phyloP scores from a whole-genome alignment of 768 basidiomycete genomes.

The Tulasnella sp. region DNA sequence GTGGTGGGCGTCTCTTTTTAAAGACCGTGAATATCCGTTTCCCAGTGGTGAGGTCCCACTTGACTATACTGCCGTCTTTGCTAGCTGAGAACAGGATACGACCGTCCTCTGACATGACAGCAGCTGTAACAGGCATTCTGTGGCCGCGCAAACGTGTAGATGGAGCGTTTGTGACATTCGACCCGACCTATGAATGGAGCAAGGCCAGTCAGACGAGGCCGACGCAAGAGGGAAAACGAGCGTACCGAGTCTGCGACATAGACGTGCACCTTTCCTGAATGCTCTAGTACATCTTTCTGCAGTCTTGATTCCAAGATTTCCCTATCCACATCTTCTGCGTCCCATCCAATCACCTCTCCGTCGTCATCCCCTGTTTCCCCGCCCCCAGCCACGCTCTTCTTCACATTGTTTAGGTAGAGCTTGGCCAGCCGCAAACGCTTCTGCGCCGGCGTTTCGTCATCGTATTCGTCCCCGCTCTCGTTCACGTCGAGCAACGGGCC shows the following conservation, averaged over 20 bases:
- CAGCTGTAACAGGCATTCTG: slow-evolving; percentile 77
- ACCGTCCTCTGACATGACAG: slow-evolving; percentile 73
- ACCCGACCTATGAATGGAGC: background rate
- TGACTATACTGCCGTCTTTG: slow-evolving; percentile 88
- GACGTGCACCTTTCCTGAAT: slow-evolving; percentile 84
- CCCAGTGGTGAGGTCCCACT: slow-evolving; percentile 76
- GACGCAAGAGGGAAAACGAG: background rate
- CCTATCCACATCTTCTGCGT: slow-evolving; percentile 93
- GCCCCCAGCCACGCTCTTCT: slow-evolving; percentile 57
- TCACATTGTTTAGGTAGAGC: slow-evolving; percentile 84
- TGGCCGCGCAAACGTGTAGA: slow-evolving; percentile 71
- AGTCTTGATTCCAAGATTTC: slow-evolving; percentile 89
- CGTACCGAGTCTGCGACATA: slow-evolving; percentile 73
- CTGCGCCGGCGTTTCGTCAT: slow-evolving; percentile 88
- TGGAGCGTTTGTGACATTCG: slow-evolving; percentile 48
- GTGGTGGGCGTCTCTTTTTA: slow-evolving; percentile 54
- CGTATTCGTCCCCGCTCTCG: slow-evolving; percentile 72
- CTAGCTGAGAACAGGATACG: slow-evolving; percentile 82
- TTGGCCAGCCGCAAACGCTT: slow-evolving; percentile 90
- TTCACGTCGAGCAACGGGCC: slow-evolving; percentile 57
- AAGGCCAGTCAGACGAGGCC: background rate
- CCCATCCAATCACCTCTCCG: slow-evolving; percentile 58
- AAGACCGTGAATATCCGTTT: slow-evolving; percentile 61
- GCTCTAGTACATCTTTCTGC: slow-evolving; percentile 88
- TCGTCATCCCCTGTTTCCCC: slow-evolving; percentile 13